Conservation (phyloP, 805 yeast species). For the Candida fluviatilis region DNA sequence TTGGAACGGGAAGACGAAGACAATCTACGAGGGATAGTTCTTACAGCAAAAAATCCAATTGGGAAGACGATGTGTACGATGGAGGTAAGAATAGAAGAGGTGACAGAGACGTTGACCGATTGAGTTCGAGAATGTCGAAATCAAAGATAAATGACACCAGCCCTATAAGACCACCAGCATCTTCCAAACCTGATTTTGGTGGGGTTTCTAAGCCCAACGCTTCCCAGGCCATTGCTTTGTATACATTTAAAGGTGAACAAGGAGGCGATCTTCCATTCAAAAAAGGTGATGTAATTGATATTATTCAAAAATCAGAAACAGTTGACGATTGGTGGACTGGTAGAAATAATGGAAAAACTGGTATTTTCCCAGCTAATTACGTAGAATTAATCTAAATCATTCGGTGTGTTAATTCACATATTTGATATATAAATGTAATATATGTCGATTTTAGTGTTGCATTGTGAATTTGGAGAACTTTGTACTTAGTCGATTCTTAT, state of each 20-base stretch:
- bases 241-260: constrained; percentile 87
- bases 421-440: too few relatives aligned
- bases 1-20: constrained; percentile 24
- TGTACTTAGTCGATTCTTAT: not conserved
- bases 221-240: constrained; percentile 86
- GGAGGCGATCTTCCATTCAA: constrained; percentile 88
- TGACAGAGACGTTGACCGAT: constrained; percentile 28
- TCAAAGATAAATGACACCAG: constrained; percentile 24
- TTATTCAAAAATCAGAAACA: constrained; percentile 80
- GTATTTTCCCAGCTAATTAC: constrained; percentile 96
- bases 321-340: constrained; percentile 99
- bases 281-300: constrained; percentile 90
- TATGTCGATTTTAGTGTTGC: not conserved
- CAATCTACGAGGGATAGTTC: constrained; percentile 15
- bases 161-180: constrained; percentile 35
- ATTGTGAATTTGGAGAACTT: not conserved
- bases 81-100: constrained; percentile 31
- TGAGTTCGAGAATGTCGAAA: constrained; percentile 31
- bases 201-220: constrained; percentile 35
- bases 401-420: not conserved
- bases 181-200: constrained; percentile 40
- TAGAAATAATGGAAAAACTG: constrained; percentile 73
- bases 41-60: constrained; percentile 40
- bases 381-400: constrained; percentile 62
- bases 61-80: constrained; percentile 91